These are phyloP conservation scores for Hymenotorrendiella dingleyae DNA, from an alignment of 2,329 filamentous ascomycete genomes.

Conservation along the genomic window DNA sequence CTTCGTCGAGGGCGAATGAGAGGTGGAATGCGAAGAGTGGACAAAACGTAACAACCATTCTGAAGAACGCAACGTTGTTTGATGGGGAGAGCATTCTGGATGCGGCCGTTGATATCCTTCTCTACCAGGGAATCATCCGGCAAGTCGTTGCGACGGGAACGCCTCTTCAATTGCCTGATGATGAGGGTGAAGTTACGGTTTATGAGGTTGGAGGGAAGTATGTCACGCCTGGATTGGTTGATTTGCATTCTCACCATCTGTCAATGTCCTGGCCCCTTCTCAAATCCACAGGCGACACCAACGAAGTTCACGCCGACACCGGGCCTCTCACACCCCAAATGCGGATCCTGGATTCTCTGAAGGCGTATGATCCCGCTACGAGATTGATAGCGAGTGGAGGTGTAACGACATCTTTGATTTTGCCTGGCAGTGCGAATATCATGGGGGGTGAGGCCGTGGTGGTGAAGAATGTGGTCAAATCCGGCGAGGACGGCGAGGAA, in stretches of 20 bases:
- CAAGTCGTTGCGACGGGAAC: conserved; percentile 26
- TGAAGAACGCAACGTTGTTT: conserved; percentile 39
- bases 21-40: conserved; percentile 36
- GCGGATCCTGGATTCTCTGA: conserved; percentile 36
- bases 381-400: conserved; percentile 38
- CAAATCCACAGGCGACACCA: conserved; percentile 31
- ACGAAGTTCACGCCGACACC: conserved; percentile 32
- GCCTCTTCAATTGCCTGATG: not conserved
- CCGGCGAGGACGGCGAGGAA: conserved; percentile 33
- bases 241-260: conserved; percentile 41
- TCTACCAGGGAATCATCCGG: conserved; percentile 35
- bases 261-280: conserved; percentile 32
- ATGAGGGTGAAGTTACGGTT: conserved; percentile 12
- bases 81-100: conserved; percentile 35
- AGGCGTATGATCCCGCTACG: conserved; percentile 36
- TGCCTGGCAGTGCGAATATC: conserved; percentile 39
- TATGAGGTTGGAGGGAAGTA: conserved; percentile 33
- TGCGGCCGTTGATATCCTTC: conserved; percentile 33
- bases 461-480: conserved; percentile 35
- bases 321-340: conserved; percentile 35
- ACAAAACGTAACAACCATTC: conserved; percentile 33
- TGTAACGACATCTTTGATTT: conserved; percentile 40
- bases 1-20: conserved; percentile 30
- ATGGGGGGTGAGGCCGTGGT: conserved; percentile 40
- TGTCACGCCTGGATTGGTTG: conserved; percentile 40